A percentile compares a stretch with the other conserved stretches of the same genome.
phyloP scores from a whole-genome alignment of 2,329 filamentous ascomycete genomes.

The Calonectria naviculata region DNA sequence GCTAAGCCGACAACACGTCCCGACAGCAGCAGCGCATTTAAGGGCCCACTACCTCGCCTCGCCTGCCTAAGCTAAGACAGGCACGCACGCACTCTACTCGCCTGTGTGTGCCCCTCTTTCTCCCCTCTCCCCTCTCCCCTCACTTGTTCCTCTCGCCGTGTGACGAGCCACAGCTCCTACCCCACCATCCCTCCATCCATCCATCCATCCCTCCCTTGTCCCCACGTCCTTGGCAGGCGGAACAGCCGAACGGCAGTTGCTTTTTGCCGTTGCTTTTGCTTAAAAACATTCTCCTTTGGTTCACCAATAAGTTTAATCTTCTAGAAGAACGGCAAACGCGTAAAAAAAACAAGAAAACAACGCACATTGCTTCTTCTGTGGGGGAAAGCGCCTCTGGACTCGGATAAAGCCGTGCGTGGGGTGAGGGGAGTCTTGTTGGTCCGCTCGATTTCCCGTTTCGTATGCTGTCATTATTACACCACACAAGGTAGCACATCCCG shows the following conservation, averaged over 20 bases:
- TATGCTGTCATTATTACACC: neutral
- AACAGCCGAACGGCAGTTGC: neutral
- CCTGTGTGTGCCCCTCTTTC: too few species aligned
- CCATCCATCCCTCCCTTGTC: neutral
- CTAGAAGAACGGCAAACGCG: neutral
- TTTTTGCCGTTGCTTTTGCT: conserved; percentile 35
- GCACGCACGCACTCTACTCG: too few species aligned
- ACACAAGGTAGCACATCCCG: neutral
- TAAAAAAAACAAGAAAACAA: too few species aligned
- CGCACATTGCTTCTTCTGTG: neutral
- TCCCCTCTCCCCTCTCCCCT: too few species aligned
- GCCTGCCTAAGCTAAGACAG: too few species aligned
- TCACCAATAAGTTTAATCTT: conserved; percentile 28
- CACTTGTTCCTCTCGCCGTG: too few species aligned
- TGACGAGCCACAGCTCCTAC: too few species aligned
- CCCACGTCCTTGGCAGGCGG: neutral
- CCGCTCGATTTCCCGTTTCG: neutral
- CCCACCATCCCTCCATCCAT: neutral
- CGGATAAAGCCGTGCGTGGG: neutral
- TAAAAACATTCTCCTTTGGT: conserved; percentile 38
- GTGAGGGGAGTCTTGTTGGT: neutral
- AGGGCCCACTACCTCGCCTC: too few species aligned
- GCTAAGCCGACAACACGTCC: too few species aligned
- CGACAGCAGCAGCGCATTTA: too few species aligned
- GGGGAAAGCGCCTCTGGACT: neutral